Conservation (phyloP, 345 rosid species). For the Draba incana region DNA sequence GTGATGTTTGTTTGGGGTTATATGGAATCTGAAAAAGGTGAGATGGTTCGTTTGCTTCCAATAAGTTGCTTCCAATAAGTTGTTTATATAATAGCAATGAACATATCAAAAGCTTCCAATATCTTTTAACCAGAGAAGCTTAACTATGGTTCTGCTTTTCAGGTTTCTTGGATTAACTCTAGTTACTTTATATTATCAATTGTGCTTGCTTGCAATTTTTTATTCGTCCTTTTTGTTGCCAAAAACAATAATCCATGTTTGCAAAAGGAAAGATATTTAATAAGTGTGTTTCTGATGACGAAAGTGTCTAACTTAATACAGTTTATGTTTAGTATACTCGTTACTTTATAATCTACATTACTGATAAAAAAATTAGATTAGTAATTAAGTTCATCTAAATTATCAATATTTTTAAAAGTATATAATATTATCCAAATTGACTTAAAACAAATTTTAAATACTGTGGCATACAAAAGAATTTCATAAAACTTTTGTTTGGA, state of each 20-base stretch:
- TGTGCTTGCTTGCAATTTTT: slow-evolving; percentile 28
- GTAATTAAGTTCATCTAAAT: too few relatives aligned
- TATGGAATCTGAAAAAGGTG: slow-evolving; percentile 32
- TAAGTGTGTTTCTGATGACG: too few relatives aligned
- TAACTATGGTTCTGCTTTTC: slow-evolving; percentile 52
- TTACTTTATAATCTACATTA: too few relatives aligned
- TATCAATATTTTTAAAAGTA: too few relatives aligned
- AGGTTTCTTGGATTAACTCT: slow-evolving; percentile 41
- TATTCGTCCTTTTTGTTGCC: slow-evolving; percentile 4
- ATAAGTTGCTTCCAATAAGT: neutral
- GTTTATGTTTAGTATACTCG: too few relatives aligned
- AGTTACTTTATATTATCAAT: slow-evolving; percentile 73
- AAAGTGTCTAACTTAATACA: too few relatives aligned
- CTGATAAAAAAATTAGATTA: too few relatives aligned
- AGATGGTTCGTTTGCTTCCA: slow-evolving; percentile 14
- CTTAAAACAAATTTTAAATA: too few relatives aligned
- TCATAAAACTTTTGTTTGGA: too few relatives aligned
- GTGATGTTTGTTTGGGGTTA: slow-evolving; percentile 10
- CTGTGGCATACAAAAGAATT: too few relatives aligned
- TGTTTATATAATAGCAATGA: slow-evolving; percentile 33
- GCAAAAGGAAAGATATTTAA: neutral
- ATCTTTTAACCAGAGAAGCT: slow-evolving; percentile 36
- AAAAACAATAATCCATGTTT: slow-evolving; percentile 12
- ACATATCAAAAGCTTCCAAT: slow-evolving; percentile 23
- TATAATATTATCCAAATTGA: too few relatives aligned